Evolutionary conservation across 1,139 yeast genomes (phyloP), one percentile per base, ranked within the genome.

Genomic region (Yamadazyma songkhlaensis): DNA sequence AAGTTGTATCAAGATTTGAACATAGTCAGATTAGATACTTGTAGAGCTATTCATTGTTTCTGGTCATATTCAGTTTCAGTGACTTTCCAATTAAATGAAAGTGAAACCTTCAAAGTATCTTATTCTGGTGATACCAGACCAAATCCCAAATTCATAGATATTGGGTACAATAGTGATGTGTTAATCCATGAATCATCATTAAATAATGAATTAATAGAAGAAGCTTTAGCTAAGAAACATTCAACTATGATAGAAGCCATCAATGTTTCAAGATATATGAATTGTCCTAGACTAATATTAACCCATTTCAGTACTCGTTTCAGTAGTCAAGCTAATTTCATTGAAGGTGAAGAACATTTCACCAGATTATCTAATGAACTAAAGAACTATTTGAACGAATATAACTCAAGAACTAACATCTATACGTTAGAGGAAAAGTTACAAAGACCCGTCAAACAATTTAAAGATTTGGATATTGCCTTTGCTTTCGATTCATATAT

Each of bases 121-220:
- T 94, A 87, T 56, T 88, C 97, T 1, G 98, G 98, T 8, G 99
- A 92, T 54, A 88, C 97, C 0, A 76, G 97, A 51, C 98, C 98
- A 1, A 83, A 81, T 46, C 55, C 67, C 4, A 62, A 57, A 34
- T 71, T 71, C 47, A 85, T 84, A 45, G 71, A 67, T 5, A 75
- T 85, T 36, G 97, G 96, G 0, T 45, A 57, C 23, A 60, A 67
- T n/a, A 78, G 89, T 32, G 95, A 89, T 53, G 60, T 94, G 37
- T 67, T 92, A 42, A 81, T 92, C 34, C 99, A 92, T 56, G 99
- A 92, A 57, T 90, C 97, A 0, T 87, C 98, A 0, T 74, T 90
- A 44, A 97, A 87, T 42, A 86, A 87, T 53, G 87, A 77, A 29
- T 69, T 88, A 38, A 66, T 74, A n/a, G 82, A 77, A 41, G 97